Base-by-base conservation (phyloP, 1,284 basidiomycete species). In the Pisolithus thermaeus region DNA sequence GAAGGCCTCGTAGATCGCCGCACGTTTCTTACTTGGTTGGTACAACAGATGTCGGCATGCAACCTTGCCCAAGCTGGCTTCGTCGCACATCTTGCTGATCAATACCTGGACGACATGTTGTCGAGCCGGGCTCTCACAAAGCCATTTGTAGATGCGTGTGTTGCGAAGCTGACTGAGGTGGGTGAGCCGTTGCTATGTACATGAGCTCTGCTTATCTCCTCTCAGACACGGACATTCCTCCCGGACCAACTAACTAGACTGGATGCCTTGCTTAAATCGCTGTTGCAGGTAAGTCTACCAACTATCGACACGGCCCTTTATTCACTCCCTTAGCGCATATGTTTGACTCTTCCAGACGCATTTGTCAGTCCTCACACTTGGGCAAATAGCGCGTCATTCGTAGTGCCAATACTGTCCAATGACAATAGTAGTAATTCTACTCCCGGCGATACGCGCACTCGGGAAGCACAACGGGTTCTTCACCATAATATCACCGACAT, bases 11-110 rank as follows among this genome's bases (percentile, higher is more conserved):
- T 98, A 22, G 93, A 97, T 58, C 83, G 83, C 47, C 78, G 82
- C 20, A 81, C 87, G 0, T 87, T 96, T 62, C 77, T 92, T 9
- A 74, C 78, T 7, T 98, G 94, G 93, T 72, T 96, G 43, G 81
- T 92, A 12, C 84, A 91, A 50, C 86, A 89, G 59, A 80, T 95
- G 73, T 66, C 70, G 7, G 73, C 74, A 1, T 86, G 86, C 58
- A 93, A 94, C 66, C 76, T 92, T 18, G 90, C 91, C 2, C 93
- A 97, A 69, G 77, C 88, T 6, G 86, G 87, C 1, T 95, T 97
- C 61, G 71, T 95, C 11, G 78, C 81, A 7, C 79, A 86, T 46
- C 71, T 97, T 16, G 79, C 82, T 4, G 88, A 92, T 57, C 90
- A 92, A 60, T 92, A 90, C 65, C 69, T 92, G 4, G 78, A 81